Evolutionary conservation across 768 basidiomycete species (phyloP), one percentile per base, ranked within the genome.

Genomic region (Lentinula sp.): DNA sequence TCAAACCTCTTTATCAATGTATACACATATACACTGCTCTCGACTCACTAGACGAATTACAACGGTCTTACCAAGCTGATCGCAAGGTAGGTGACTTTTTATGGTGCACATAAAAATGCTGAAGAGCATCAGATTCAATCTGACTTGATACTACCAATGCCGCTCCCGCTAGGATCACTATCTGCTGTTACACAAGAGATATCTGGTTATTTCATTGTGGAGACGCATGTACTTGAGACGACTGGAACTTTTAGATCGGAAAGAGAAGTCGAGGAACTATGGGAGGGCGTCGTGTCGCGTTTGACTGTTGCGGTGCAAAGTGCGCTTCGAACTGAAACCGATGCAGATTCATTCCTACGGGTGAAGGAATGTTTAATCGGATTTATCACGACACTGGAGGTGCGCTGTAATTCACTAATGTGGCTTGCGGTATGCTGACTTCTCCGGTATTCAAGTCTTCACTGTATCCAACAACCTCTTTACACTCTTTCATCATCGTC

Each of bases 161-260:
- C 88, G 0, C 77, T 93, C 21, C 83, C 85, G 34, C 67, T 93
- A 37, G 70, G 79, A 2, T 81, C 88, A 3, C 82, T 98, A 4
- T 79, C 88, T 1, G 70, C 82, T n/a, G 77, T 98, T 21, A 89
- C 92, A 28, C 90, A 96, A 70, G 93, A 98, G 73, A 91, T 98
- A 64, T 89, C 94, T 40, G 97, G 97, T 0, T 99, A 97, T 74
- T 99, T 98, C 75, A 94, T 99, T 61, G 87, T 98, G 65, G 97
- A 99, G 74, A 87, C 85, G 1, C 88, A 96, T 69, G 95, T 99
- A 0, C 81, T 98, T 6, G 85, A 88, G 65, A 93, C 93, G 0
- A 93, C 95, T 9, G 87, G 87, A 16, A 84, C 82, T 37, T 99
- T 99, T 75, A 85, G 97, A n/a, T 92, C 90, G 15, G 83, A 88